A percentile compares a stretch with the other conserved stretches of the same genome.
phyloP scores from a whole-genome alignment of 768 basidiomycete genomes.

The Russula griseocarnosa region DNA sequence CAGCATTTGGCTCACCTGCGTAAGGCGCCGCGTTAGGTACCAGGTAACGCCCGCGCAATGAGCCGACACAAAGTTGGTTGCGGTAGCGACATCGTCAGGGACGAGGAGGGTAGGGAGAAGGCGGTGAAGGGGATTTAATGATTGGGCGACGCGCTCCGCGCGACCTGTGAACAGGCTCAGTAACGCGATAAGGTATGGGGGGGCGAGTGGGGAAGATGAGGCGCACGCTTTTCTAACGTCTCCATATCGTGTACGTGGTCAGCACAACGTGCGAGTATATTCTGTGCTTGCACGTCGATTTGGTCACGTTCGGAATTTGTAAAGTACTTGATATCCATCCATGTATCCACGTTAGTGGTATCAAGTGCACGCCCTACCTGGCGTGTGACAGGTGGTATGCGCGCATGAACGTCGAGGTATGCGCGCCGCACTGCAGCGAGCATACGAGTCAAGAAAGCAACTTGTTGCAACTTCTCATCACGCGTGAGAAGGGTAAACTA shows the following conservation, averaged over 20 bases:
- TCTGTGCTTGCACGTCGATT: conserved; percentile 87
- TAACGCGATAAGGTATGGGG: conserved; percentile 23
- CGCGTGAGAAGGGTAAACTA: conserved; percentile 5
- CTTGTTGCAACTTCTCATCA: conserved; percentile 59
- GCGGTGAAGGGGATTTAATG: conserved; percentile 60
- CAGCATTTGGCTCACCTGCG: conserved; percentile 72
- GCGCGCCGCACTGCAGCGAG: conserved; percentile 73
- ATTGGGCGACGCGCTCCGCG: conserved; percentile 58
- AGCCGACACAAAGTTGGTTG: conserved; percentile 74
- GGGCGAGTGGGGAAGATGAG: conserved; percentile 7
- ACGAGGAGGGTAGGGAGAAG: conserved; percentile 69
- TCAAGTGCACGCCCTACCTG: conserved; percentile 54
- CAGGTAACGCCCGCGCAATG: conserved; percentile 92
- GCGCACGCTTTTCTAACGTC: conserved; percentile 79
- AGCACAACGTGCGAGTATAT: conserved; percentile 80
- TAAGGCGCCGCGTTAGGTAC: conserved; percentile 79
- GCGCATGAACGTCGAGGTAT: conserved; percentile 77
- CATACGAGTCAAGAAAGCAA: conserved; percentile 65
- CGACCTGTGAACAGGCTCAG: conserved; percentile 47
- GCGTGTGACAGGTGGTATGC: conserved; percentile 48
- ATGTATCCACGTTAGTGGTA: conserved; percentile 46
- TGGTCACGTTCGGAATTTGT: conserved; percentile 92
- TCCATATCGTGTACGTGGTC: conserved; percentile 89
- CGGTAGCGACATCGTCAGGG: conserved; percentile 48
- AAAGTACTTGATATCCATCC: conserved; percentile 65